Percentiles rank a stretch among this genome's conserved stretches.
Conservation (phyloP, 768 basidiomycete species). For the Mycena haematopus region DNA sequence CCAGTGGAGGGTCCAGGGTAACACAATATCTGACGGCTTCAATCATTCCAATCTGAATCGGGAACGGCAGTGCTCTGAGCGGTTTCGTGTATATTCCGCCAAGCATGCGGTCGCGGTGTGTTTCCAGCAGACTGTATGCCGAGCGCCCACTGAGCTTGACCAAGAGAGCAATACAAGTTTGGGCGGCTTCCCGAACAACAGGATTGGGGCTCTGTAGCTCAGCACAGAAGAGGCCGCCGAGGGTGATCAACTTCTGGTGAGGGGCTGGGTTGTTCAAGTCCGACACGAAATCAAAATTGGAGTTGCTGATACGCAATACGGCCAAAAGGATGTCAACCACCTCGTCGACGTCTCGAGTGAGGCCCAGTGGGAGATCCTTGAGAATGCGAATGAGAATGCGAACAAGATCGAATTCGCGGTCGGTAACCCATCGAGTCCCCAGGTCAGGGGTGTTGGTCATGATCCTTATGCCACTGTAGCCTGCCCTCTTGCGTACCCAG, state of each 20-base stretch:
- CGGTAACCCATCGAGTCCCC: conserved; percentile 79
- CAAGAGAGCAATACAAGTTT: conserved; percentile 79
- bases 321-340: conserved; percentile 78
- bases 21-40: conserved; percentile 96
- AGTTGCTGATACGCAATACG: conserved; percentile 67
- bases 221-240: conserved; percentile 84
- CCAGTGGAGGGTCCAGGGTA: conserved; percentile 84
- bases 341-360: conserved; percentile 81
- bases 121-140: conserved; percentile 79
- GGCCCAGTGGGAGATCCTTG: conserved; percentile 92
- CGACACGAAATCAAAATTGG: conserved; percentile 50
- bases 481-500: conserved; percentile 90
- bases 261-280: conserved; percentile 48
- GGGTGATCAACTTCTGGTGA: conserved; percentile 65
- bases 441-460: conserved; percentile 76
- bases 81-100: conserved; percentile 95
- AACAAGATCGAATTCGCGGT: conserved; percentile 88
- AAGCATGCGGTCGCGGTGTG: conserved; percentile 87
- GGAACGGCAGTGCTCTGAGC: conserved; percentile 90
- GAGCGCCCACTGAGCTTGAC: conserved; percentile 75
- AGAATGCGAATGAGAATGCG: conserved; percentile 90
- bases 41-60: conserved; percentile 97
- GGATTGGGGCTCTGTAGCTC: conserved; percentile 89
- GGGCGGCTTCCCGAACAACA: conserved; percentile 83
- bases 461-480: conserved; percentile 83